Base-by-base conservation (phyloP, 257 asterid species). In the Fraxinus quadrangulata region DNA sequence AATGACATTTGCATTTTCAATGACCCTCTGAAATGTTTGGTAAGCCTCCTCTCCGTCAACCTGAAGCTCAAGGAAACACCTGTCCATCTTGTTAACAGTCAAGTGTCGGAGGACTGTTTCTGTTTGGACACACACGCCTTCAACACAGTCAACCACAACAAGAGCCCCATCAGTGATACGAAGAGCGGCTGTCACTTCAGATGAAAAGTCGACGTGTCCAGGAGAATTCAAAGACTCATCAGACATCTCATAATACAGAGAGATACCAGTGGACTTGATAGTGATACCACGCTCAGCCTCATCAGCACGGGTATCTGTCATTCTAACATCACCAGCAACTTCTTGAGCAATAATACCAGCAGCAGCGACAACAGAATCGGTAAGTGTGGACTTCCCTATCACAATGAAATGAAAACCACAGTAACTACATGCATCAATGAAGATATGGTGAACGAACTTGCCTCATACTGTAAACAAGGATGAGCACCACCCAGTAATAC, bases 221-320 rank as follows among this genome's bases (percentile, higher is more conserved):
- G 89, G 89, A 1, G 89, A 85, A 61, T 85, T 84, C 82, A 84
- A 30, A 4, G 86, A 73, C 23, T 16, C 84, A 4, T 82, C 88
- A 31, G 81, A 28, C 91, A 87, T 85, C 74, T 83, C 87, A 74
- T 87, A 87, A 45, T 87, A 85, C 68, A 87, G 84, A 0, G 91
- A 87, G 75, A 87, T 87, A 70, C 91, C 91, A 7, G 89, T 87
- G 8, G 91, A 87, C 81, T 87, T 85, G 13, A 85, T 88, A 9
- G 91, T 87, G 80, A 87, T 87, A 36, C 91, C 89, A 47, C 89
- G 89, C 51, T 87, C 91, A 10, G 91, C 91, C 82, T 87, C 91
- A 78, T 87, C 91, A 9, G 89, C 89, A 67, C 90, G 85, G 36
- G 92, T 88, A 86, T 88, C 92, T 0, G 90, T 86, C 90, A 86